Evolutionary conservation across 305 asterid genomes (phyloP).

Genomic region (Fraxinus platypoda): DNA sequence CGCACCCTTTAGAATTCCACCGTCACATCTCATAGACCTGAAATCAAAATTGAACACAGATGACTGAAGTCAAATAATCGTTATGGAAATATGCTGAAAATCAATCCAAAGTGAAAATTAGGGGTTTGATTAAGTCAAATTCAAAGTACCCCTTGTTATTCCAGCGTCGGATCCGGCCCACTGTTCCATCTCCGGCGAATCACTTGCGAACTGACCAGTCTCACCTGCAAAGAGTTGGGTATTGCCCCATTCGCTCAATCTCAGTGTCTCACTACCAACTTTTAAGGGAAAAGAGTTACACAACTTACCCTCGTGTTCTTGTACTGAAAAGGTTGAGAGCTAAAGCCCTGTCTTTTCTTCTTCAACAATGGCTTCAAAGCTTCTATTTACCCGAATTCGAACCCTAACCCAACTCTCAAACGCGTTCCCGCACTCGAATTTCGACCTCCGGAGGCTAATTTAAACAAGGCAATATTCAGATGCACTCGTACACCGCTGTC

Average conservation of each 20-base stretch:
- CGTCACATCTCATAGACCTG: too few relatives aligned
- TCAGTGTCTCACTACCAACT: too few relatives aligned
- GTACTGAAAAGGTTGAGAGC: not conserved
- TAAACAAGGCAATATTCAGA: conserved; percentile 42
- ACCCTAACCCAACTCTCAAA: conserved; percentile 18
- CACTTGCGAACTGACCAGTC: not conserved
- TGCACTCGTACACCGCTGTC: conserved; percentile 34
- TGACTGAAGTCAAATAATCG: too few relatives aligned
- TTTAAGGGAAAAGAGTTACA: not conserved
- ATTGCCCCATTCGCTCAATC: too few relatives aligned
- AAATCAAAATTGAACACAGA: too few relatives aligned
- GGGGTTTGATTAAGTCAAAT: too few relatives aligned
- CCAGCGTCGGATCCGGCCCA: not conserved
- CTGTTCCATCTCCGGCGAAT: not conserved
- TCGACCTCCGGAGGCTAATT: conserved; percentile 2
- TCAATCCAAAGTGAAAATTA: too few relatives aligned
- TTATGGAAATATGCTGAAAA: too few relatives aligned
- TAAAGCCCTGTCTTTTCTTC: not conserved
- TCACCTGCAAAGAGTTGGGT: too few relatives aligned
- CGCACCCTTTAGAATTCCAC: too few relatives aligned
- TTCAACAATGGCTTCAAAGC: conserved; percentile 47
- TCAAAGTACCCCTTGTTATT: too few relatives aligned
- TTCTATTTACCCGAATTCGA: conserved; percentile 38
- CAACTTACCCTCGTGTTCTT: too few relatives aligned
- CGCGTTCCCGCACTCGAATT: not conserved